Conservation (phyloP, 139 green algal genomes). For the Chlorella sp. region DNA sequence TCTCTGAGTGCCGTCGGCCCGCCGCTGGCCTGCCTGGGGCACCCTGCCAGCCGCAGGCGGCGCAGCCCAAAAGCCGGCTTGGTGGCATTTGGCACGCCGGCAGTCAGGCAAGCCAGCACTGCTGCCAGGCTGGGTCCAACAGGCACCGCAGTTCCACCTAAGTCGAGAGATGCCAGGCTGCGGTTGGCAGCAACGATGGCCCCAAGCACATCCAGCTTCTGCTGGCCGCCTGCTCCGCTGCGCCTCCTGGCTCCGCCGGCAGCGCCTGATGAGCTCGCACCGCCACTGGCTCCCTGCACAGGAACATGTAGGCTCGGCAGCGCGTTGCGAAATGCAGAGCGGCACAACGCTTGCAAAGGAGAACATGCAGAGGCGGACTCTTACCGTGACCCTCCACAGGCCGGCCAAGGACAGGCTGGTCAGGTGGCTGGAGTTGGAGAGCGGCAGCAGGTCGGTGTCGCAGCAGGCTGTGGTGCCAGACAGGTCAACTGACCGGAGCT, state of each 20-base stretch:
- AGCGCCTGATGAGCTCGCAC: background rate
- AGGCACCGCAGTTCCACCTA: background rate
- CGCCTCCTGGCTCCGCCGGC: background rate
- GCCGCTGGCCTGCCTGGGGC: background rate
- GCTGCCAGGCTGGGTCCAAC: background rate
- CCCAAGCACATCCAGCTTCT: conserved; percentile 1
- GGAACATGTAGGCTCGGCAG: background rate
- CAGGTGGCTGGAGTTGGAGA: background rate
- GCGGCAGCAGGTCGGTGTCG: conserved; percentile 15
- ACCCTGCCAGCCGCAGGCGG: conserved; percentile 8
- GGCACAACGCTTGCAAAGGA: background rate
- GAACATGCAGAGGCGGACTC: background rate
- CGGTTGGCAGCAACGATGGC: background rate
- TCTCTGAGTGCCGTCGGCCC: background rate
- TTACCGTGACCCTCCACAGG: conserved; percentile 17
- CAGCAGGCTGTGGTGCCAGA: background rate
- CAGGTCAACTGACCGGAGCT: background rate
- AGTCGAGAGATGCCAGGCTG: background rate
- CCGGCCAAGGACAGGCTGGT: conserved; percentile 3
- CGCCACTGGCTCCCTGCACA: background rate
- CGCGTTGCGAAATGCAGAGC: background rate
- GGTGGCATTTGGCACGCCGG: background rate
- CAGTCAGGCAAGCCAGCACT: background rate
- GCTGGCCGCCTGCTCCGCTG: background rate
- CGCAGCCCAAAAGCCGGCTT: conserved; percentile 10